A percentile compares a stretch with the other conserved stretches of the same genome.
phyloP scores from a whole-genome alignment of 768 basidiomycete species.

The Leucocoprinus leucothites region DNA sequence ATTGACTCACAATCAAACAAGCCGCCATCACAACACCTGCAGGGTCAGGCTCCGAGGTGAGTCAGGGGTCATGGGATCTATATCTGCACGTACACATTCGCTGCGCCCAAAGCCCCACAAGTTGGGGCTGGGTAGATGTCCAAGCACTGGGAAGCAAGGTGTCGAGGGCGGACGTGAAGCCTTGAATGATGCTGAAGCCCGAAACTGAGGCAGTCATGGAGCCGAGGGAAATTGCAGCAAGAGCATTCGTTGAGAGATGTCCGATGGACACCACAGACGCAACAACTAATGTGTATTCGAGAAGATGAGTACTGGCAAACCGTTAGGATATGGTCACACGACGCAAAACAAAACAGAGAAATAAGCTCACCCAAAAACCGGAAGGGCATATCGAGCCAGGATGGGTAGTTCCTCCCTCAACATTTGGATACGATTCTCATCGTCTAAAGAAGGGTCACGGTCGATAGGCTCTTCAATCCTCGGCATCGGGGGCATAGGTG shows the following conservation, averaged over 20 bases:
- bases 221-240: conserved; percentile 78
- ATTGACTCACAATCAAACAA: conserved; percentile 52
- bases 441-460: conserved; percentile 25
- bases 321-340: conserved; percentile 2
- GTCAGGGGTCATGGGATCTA: conserved; percentile 5
- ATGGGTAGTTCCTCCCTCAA: conserved; percentile 60
- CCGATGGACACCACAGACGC: conserved; percentile 86
- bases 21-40: conserved; percentile 61
- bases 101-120: conserved; percentile 90
- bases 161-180: conserved; percentile 83
- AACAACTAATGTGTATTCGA: conserved; percentile 85
- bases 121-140: conserved; percentile 81
- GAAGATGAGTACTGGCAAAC: conserved; percentile 58
- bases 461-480: conserved; percentile 54
- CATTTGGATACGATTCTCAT: conserved; percentile 28
- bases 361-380: conserved; percentile 61
- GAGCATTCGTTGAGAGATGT: conserved; percentile 84
- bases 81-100: conserved; percentile 62
- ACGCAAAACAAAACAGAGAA: neutral
- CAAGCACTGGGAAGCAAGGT: conserved; percentile 93
- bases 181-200: conserved; percentile 78
- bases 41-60: neutral
- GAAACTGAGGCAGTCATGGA: conserved; percentile 75
- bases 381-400: conserved; percentile 61
- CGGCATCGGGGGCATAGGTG: conserved; percentile 43